Evolutionary conservation across 345 rosid species (phyloP).

Genomic region (Pseudoturritis turrita): DNA sequence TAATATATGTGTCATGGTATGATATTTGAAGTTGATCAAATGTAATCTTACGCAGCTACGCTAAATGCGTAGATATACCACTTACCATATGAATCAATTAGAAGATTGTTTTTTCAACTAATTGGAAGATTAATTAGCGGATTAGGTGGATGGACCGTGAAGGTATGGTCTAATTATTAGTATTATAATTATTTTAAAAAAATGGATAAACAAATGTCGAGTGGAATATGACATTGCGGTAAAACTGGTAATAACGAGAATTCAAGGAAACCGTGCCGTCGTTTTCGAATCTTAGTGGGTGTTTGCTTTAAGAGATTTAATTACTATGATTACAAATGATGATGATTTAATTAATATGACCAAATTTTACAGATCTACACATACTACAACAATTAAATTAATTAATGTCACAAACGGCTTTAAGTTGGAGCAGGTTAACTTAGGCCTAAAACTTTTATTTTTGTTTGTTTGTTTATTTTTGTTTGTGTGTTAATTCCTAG

Average conservation of each 20-base stretch:
- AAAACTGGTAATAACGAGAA: slow-evolving; percentile 23
- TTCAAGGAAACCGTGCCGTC: slow-evolving; percentile 22
- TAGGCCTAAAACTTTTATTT: background rate
- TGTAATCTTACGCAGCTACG: background rate
- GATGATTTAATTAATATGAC: background rate
- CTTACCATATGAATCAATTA: background rate
- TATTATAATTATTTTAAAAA: background rate
- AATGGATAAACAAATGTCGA: background rate
- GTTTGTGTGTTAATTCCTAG: background rate
- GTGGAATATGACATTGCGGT: slow-evolving; percentile 30
- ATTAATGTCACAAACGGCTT: slow-evolving; percentile 19
- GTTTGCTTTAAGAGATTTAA: slow-evolving; percentile 7
- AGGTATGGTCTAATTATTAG: slow-evolving; percentile 7
- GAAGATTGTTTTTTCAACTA: background rate
- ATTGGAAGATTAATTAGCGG: slow-evolving; percentile 11
- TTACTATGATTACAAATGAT: slow-evolving; percentile 2
- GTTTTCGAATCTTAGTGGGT: slow-evolving; percentile 24
- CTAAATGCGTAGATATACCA: background rate
- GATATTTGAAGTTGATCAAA: background rate
- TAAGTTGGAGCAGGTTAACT: slow-evolving; percentile 27
- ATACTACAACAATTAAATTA: background rate
- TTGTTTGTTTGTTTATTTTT: background rate
- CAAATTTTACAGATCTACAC: background rate
- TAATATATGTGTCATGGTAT: too few species aligned
- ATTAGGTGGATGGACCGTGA: slow-evolving; percentile 21